Evolutionary conservation across 2,329 filamentous ascomycete species (phyloP).

Genomic region (Bipolaris sorokiniana): DNA sequence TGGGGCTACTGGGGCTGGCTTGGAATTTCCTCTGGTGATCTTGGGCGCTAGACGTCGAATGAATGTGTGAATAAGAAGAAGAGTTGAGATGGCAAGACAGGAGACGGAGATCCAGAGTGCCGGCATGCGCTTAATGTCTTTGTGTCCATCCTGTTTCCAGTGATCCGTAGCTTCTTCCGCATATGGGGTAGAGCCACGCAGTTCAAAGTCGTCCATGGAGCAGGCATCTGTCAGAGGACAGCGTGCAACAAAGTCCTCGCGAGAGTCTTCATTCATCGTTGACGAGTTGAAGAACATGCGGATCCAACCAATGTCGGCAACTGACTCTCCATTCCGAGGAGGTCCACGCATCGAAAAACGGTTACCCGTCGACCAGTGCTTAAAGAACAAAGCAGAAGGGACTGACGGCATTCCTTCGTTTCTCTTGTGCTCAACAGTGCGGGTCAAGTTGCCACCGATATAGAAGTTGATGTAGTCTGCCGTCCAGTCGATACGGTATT

Average conservation of each 20-base stretch:
- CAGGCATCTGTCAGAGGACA: conserved; percentile 36
- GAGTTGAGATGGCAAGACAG: conserved; percentile 37
- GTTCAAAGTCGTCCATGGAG: conserved; percentile 42
- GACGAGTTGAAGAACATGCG: conserved; percentile 60
- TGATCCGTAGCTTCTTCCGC: conserved; percentile 26
- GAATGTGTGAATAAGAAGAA: conserved; percentile 41
- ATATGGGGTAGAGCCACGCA: conserved; percentile 44
- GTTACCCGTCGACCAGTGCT: conserved; percentile 59
- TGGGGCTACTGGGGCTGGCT: background rate
- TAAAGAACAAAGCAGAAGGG: conserved; percentile 53
- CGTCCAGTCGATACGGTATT: conserved; percentile 58
- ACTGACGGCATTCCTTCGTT: conserved; percentile 48
- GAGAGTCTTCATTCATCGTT: conserved; percentile 35
- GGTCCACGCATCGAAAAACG: conserved; percentile 54
- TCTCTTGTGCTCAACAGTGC: conserved; percentile 43
- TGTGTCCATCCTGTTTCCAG: conserved; percentile 40
- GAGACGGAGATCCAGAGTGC: conserved; percentile 43
- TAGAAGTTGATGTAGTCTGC: conserved; percentile 52
- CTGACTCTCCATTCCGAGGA: conserved; percentile 44
- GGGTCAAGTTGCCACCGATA: conserved; percentile 48
- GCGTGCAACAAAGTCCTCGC: conserved; percentile 10
- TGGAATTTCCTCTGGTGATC: conserved; percentile 8
- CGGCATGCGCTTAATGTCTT: conserved; percentile 36
- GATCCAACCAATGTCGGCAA: conserved; percentile 55
- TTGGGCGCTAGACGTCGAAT: conserved; percentile 28